Percentiles rank a stretch among this genome's conserved stretches.
These are phyloP conservation scores for Fusarium dimerum DNA, from an alignment of 2,329 filamentous ascomycete species.

Conservation along the genomic window DNA sequence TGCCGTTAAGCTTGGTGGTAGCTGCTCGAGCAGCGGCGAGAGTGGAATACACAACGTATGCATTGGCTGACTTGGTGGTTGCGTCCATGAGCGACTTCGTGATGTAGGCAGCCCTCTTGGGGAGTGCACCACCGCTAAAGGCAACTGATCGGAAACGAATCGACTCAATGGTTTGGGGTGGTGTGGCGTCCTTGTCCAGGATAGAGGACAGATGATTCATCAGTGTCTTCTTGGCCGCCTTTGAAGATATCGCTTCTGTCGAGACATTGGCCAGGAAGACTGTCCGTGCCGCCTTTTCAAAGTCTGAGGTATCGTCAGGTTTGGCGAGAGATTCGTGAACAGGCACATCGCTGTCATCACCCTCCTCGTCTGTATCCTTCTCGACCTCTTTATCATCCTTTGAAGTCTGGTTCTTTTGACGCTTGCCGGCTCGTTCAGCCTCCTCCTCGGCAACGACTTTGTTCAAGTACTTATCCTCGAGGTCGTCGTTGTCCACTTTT, in stretches of 20 bases:
- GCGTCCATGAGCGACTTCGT: slow-evolving; percentile 88
- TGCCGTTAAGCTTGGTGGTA: slow-evolving; percentile 78
- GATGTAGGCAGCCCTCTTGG: slow-evolving; percentile 92
- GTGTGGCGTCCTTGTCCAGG: slow-evolving; percentile 53
- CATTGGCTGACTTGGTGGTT: slow-evolving; percentile 91
- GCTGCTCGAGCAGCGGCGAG: slow-evolving; percentile 74
- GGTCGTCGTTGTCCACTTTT: slow-evolving; percentile 66
- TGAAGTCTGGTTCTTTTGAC: slow-evolving; percentile 44
- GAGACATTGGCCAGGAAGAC: slow-evolving; percentile 94
- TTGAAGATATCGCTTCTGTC: slow-evolving; percentile 77
- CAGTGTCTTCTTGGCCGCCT: slow-evolving; percentile 76
- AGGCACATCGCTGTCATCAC: slow-evolving; percentile 45
- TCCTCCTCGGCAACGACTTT: slow-evolving; percentile 63
- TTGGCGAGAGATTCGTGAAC: slow-evolving; percentile 60
- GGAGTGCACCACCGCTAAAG: slow-evolving; percentile 73
- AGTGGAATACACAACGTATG: slow-evolving; percentile 87
- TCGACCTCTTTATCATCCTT: slow-evolving; percentile 32
- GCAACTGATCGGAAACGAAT: slow-evolving; percentile 93
- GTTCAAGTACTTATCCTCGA: slow-evolving; percentile 70
- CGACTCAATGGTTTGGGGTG: slow-evolving; percentile 77
- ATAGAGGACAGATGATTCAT: slow-evolving; percentile 78
- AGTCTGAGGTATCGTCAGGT: slow-evolving; percentile 58
- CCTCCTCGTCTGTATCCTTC: slow-evolving; percentile 48
- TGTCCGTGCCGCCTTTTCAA: slow-evolving; percentile 86
- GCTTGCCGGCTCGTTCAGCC: slow-evolving; percentile 57